phyloP scores from a whole-genome alignment of 2,329 filamentous ascomycete species.

The Trichothecium sympodiale region DNA sequence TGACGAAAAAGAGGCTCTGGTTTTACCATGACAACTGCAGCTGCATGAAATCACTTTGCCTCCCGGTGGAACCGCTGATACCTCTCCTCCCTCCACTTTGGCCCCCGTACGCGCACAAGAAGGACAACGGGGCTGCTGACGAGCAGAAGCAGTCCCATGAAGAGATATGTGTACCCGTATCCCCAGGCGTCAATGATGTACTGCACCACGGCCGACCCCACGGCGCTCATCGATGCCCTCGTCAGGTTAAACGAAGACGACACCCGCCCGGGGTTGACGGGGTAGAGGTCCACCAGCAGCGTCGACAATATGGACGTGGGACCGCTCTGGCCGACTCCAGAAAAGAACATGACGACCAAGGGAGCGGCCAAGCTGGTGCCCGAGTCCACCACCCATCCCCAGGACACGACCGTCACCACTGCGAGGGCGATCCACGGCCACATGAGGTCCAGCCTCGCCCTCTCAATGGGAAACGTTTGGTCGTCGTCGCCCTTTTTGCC shows the following conservation, averaged over 20 bases:
- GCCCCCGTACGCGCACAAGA: conserved; percentile 19
- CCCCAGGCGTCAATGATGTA: conserved; percentile 29
- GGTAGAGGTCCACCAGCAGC: conserved; percentile 31
- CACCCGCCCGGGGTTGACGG: conserved; percentile 25
- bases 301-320: conserved; percentile 29
- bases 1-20: no score
- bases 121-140: conserved; percentile 15
- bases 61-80: conserved; percentile 9
- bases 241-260: conserved; percentile 30
- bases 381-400: conserved; percentile 30
- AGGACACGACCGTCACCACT: conserved; percentile 27
- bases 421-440: conserved; percentile 29
- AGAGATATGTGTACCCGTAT: conserved; percentile 24
- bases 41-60: no score
- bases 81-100: conserved; percentile 20
- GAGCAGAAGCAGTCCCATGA: conserved; percentile 18
- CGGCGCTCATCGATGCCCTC: conserved; percentile 26
- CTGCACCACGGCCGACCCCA: conserved; percentile 27
- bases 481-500: conserved; percentile 29
- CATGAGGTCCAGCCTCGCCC: conserved; percentile 23
- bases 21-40: no score
- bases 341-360: conserved; percentile 26
- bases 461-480: conserved; percentile 23
- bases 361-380: conserved; percentile 26
- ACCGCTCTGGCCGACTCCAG: conserved; percentile 23